These are phyloP conservation scores for Isatis tinctoria DNA, from an alignment of 345 rosid genomes.

Conservation along the genomic window DNA sequence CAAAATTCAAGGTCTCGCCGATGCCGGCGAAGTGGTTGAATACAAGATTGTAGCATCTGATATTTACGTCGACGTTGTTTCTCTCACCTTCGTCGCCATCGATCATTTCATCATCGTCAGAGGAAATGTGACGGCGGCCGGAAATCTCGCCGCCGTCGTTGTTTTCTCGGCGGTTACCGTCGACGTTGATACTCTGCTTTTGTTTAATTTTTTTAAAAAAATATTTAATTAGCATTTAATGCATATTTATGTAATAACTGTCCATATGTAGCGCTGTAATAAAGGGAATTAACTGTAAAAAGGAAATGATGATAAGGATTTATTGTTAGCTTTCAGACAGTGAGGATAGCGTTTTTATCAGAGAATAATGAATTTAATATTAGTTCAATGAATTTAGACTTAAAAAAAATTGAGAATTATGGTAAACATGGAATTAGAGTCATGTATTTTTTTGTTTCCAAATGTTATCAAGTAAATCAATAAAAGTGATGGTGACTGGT, in stretches of 20 bases:
- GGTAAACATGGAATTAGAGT: background rate
- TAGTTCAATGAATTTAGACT: conserved; percentile 4
- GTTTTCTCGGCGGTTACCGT: background rate
- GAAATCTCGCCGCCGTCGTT: background rate
- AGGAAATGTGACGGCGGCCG: background rate
- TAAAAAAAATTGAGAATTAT: background rate
- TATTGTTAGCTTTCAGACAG: background rate
- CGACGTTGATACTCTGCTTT: conserved; percentile 6
- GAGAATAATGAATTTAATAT: background rate
- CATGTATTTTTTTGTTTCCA: background rate
- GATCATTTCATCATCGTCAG: background rate
- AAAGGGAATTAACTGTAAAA: background rate
- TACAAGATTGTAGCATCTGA: conserved; percentile 8
- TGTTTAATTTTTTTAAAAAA: background rate
- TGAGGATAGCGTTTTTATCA: background rate
- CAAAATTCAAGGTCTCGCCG: conserved; percentile 5
- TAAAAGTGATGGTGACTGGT: background rate
- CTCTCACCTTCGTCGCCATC: background rate
- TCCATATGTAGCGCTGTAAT: background rate
- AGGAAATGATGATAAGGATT: conserved; percentile 5
- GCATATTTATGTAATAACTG: background rate
- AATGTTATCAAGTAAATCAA: background rate
- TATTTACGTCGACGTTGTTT: conserved; percentile 8
- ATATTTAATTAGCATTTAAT: background rate
- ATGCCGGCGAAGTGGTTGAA: conserved; percentile 13